A percentile compares a stretch with the other conserved stretches of the same genome.
phyloP scores from a whole-genome alignment of 306 rosid species.

The Trichosanthes cucumerina region DNA sequence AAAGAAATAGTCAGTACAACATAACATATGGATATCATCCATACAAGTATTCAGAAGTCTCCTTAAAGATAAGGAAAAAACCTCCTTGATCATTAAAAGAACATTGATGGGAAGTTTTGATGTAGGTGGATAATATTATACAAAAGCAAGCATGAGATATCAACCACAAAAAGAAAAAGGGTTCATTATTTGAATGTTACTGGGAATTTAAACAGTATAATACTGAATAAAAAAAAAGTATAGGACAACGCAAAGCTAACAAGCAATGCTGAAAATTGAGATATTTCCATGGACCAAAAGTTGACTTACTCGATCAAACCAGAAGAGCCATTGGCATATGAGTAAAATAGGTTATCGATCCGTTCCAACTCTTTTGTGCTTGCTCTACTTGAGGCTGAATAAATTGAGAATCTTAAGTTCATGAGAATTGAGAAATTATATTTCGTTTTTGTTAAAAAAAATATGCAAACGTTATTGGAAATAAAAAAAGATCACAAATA shows the following conservation, averaged over 20 bases:
- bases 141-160: neutral
- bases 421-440: neutral
- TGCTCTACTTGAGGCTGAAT: constrained; percentile 81
- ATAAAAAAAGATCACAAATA: neutral
- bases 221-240: neutral
- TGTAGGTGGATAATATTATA: neutral
- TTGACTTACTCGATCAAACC: constrained; percentile 82
- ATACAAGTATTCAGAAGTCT: neutral
- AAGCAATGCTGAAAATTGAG: neutral
- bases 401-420: constrained; percentile 9
- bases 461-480: neutral
- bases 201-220: neutral
- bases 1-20: constrained; percentile 13
- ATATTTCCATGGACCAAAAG: neutral
- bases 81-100: neutral
- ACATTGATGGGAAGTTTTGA: neutral
- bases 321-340: constrained; percentile 70
- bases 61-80: neutral
- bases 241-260: neutral
- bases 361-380: constrained; percentile 75
- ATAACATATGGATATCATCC: neutral
- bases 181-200: neutral
- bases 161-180: neutral
- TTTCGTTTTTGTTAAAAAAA: neutral
- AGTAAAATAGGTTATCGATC: constrained; percentile 55